A percentile compares a stretch with the other conserved stretches of the same genome.
Evolutionary conservation across 2,329 filamentous ascomycete genomes (phyloP).

Genomic region (Scedosporium apiospermum): DNA sequence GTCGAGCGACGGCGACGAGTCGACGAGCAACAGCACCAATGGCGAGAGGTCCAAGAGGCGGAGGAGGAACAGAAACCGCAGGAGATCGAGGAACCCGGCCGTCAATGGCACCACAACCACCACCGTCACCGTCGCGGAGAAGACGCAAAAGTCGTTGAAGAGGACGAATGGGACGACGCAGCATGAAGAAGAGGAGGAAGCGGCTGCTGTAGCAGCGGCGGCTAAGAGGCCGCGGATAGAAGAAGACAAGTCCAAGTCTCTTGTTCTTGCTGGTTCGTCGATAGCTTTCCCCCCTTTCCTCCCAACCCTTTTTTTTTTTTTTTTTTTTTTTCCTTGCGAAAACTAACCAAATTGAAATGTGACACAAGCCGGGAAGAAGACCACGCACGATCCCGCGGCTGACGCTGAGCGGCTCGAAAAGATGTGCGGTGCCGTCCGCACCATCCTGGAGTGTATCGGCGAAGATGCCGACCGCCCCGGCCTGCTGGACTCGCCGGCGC

Average conservation of each 20-base stretch:
- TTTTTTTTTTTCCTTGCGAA: not conserved
- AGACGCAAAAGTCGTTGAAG: slow-evolving; percentile 1
- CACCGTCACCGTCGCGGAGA: slow-evolving; percentile 4
- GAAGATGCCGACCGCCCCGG: slow-evolving; percentile 59
- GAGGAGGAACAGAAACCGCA: slow-evolving; percentile 2
- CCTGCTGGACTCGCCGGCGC: slow-evolving; percentile 60
- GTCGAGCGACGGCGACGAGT: slow-evolving; percentile 9
- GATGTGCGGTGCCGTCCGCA: slow-evolving; percentile 53
- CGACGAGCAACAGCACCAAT: slow-evolving; percentile 5
- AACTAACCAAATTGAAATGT: not conserved
- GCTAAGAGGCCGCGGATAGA: slow-evolving; percentile 3
- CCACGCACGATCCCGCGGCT: slow-evolving; percentile 25
- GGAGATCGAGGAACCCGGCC: not conserved
- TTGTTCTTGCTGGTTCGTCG: slow-evolving; percentile 1
- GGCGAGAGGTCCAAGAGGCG: slow-evolving; percentile 9
- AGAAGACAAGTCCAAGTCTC: slow-evolving; percentile 1
- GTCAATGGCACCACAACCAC: not conserved
- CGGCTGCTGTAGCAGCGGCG: not conserved
- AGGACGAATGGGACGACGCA: not conserved
- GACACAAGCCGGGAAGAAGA: not conserved
- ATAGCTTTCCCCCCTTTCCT: not conserved
- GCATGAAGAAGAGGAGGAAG: slow-evolving; percentile 3
- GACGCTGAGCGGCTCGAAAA: slow-evolving; percentile 43
- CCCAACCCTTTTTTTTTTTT: not conserved
- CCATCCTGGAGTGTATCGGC: slow-evolving; percentile 59